Conservation (phyloP, 1,284 basidiomycete species). For the Boletus sp. region DNA sequence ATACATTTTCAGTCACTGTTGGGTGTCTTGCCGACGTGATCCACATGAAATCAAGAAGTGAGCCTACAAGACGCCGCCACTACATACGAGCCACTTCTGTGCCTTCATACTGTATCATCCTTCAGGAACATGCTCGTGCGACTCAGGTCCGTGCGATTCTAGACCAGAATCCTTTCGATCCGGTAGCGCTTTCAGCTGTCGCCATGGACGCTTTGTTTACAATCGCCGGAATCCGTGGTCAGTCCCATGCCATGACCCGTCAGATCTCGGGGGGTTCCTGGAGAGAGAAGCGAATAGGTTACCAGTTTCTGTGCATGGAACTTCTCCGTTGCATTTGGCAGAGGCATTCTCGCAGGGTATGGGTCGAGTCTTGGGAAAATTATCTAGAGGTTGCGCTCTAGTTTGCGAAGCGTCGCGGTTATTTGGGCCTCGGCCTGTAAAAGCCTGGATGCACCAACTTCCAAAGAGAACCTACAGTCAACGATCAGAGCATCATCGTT, state of each 20-base stretch:
- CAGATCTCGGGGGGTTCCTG: neutral
- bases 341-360: neutral
- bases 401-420: neutral
- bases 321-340: neutral
- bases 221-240: no score
- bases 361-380: neutral
- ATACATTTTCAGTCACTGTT: neutral
- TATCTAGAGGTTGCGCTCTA: neutral
- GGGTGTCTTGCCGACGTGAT: constrained; percentile 6
- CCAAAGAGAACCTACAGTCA: neutral
- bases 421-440: neutral
- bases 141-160: neutral
- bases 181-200: neutral
- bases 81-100: neutral
- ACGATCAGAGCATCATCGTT: neutral
- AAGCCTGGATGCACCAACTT: neutral
- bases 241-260: neutral
- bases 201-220: no score
- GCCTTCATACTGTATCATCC: neutral
- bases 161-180: constrained; percentile 1
- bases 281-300: neutral
- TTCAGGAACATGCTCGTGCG: neutral
- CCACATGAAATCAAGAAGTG: constrained; percentile 10
- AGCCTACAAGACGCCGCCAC: neutral
- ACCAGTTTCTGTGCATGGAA: neutral